Evolutionary conservation across 352 stramenopile species (phyloP).

Genomic region (Hyphochytrium catenoides): DNA sequence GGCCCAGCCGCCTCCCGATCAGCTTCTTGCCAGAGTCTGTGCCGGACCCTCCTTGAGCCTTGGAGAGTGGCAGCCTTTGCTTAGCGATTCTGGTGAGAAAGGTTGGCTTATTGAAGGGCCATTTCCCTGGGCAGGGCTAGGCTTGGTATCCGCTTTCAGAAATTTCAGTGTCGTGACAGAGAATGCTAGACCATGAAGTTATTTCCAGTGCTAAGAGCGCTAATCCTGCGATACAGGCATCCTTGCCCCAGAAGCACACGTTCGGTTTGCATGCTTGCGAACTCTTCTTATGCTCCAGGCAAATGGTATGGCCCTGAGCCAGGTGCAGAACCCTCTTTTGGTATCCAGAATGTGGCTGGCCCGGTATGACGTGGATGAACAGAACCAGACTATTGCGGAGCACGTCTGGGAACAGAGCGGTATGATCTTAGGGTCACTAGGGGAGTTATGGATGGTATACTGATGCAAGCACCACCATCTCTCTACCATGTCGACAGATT

Average conservation of each 20-base stretch:
- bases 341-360: conserved; percentile 27
- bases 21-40: conserved; percentile 28
- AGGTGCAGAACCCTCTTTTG: conserved; percentile 20
- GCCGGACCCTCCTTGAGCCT: conserved; percentile 23
- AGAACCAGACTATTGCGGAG: conserved; percentile 28
- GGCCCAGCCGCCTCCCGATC: conserved; percentile 19
- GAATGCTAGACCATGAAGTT: too few species aligned
- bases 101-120: too few species aligned
- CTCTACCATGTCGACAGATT: too few species aligned
- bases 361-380: conserved; percentile 29
- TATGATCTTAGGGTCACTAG: conserved; percentile 21
- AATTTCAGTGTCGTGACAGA: too few species aligned
- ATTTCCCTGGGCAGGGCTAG: too few species aligned
- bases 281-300: too few species aligned
- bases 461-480: too few species aligned
- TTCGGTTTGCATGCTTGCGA: conserved; percentile 26
- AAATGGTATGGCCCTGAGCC: too few species aligned
- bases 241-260: conserved; percentile 24
- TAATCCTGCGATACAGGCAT: too few species aligned
- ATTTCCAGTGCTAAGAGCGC: too few species aligned
- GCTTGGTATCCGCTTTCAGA: too few species aligned
- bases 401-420: conserved; percentile 32
- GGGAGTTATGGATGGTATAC: conserved; percentile 28
- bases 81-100: too few species aligned
- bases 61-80: conserved; percentile 31